Conservation (phyloP, 352 stramenopile genomes). For the Peronospora destructor region DNA sequence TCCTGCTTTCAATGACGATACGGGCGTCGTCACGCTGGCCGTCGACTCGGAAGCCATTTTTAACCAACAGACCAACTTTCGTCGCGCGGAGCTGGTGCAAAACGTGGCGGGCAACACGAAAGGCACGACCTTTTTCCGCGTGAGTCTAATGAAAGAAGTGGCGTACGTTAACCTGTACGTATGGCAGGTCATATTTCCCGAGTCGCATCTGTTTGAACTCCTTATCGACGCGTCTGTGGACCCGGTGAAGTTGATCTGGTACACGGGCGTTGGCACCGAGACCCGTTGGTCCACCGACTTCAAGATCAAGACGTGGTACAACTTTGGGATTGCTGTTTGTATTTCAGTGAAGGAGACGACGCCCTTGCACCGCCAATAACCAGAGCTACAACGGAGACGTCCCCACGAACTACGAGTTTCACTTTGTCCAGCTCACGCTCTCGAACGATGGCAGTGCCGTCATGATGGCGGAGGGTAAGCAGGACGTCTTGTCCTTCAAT, state of each 20-base stretch:
- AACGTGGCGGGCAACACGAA: conserved; percentile 32
- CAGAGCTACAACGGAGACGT: conserved; percentile 23
- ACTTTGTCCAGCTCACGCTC: conserved; percentile 61
- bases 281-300: conserved; percentile 53
- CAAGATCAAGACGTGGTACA: conserved; percentile 51
- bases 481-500: conserved; percentile 63
- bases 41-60: conserved; percentile 16
- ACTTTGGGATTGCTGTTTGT: conserved; percentile 60
- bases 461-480: conserved; percentile 35
- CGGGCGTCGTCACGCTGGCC: conserved; percentile 6
- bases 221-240: conserved; percentile 46
- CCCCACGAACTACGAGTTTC: conserved; percentile 46
- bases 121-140: conserved; percentile 56
- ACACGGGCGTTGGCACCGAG: conserved; percentile 37
- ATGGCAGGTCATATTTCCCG: conserved; percentile 56
- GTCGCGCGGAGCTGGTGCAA: conserved; percentile 62
- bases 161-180: conserved; percentile 35
- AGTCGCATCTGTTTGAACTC: conserved; percentile 58
- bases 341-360: conserved; percentile 45
- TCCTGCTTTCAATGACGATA: conserved; percentile 41
- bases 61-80: conserved; percentile 46
- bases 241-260: conserved; percentile 49
- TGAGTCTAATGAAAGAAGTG: conserved; percentile 44
- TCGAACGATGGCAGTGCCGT: conserved; percentile 48
- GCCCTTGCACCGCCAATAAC: conserved; percentile 33